Percentiles rank a stretch among this genome's conserved stretches.
phyloP scores from a whole-genome alignment of 164 flowering plant genomes.

The grape (Vitis vinifera) region DNA sequence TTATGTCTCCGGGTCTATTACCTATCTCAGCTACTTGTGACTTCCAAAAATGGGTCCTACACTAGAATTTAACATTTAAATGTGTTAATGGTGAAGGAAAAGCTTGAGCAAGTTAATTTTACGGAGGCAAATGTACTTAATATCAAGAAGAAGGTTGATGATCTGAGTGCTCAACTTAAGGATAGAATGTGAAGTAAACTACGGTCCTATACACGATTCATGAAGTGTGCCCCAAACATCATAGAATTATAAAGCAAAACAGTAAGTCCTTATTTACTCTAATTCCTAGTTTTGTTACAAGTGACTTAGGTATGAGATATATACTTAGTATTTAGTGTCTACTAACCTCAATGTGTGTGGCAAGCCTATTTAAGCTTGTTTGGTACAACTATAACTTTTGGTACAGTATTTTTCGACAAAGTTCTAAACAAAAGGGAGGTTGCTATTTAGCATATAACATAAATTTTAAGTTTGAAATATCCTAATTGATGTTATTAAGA shows the following conservation, averaged over 20 bases:
- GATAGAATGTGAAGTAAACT: conserved; percentile 42
- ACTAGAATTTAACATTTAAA: conserved; percentile 16
- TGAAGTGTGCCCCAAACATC: conserved; percentile 24
- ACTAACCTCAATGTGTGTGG: background rate
- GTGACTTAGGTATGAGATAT: too few species aligned
- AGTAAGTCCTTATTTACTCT: conserved; percentile 30
- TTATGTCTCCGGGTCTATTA: conserved; percentile 24
- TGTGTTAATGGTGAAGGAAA: conserved; percentile 57
- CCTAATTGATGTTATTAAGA: too few species aligned
- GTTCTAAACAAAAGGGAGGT: too few species aligned
- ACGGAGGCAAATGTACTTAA: conserved; percentile 63
- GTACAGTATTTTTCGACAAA: too few species aligned
- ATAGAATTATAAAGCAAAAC: conserved; percentile 25
- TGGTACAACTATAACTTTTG: too few species aligned
- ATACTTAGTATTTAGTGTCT: background rate
- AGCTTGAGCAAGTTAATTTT: conserved; percentile 58
- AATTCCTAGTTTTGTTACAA: background rate
- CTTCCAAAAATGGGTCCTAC: conserved; percentile 45
- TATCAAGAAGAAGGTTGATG: conserved; percentile 70
- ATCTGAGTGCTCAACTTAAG: conserved; percentile 53
- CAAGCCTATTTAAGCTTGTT: background rate
- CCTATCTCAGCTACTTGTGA: conserved; percentile 40
- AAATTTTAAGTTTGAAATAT: too few species aligned
- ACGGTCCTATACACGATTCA: conserved; percentile 24
- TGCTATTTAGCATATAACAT: too few species aligned